These are phyloP conservation scores for Trichoderma atrobrunneum DNA, from an alignment of 2,329 filamentous ascomycete species.

Conservation along the genomic window DNA sequence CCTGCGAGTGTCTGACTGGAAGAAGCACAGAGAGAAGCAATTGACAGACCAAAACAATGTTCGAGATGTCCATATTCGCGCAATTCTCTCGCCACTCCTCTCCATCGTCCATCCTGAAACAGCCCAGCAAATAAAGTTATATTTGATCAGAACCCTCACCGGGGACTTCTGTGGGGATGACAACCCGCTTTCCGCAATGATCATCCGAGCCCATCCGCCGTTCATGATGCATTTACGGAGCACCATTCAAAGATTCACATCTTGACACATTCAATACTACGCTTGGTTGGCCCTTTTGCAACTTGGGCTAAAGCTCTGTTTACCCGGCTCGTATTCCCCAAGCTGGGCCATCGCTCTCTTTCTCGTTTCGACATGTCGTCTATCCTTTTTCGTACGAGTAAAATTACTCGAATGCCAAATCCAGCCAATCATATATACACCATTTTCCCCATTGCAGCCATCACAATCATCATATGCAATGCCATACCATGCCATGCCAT, in stretches of 20 bases:
- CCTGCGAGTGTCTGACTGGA: background rate
- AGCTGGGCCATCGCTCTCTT: background rate
- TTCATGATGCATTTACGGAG: background rate
- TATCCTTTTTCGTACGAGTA: background rate
- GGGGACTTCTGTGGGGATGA: background rate
- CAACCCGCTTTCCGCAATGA: background rate
- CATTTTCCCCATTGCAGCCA: background rate
- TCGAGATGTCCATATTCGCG: background rate
- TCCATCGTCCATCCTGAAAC: constrained; percentile 2
- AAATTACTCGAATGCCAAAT: background rate
- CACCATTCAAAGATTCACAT: background rate
- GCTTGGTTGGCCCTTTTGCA: background rate
- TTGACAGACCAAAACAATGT: background rate
- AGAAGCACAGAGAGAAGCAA: background rate
- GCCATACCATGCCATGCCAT: background rate
- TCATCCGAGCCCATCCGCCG: background rate
- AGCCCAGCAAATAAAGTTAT: constrained; percentile 7
- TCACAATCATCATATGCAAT: background rate
- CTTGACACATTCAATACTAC: background rate
- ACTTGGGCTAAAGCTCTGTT: background rate
- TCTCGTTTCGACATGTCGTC: background rate
- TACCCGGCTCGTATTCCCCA: background rate
- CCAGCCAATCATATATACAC: background rate
- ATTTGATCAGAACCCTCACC: background rate
- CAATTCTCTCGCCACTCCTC: background rate